Conservation (phyloP, 495 filamentous ascomycete genomes). For the Aspergillus olivimuriae region DNA sequence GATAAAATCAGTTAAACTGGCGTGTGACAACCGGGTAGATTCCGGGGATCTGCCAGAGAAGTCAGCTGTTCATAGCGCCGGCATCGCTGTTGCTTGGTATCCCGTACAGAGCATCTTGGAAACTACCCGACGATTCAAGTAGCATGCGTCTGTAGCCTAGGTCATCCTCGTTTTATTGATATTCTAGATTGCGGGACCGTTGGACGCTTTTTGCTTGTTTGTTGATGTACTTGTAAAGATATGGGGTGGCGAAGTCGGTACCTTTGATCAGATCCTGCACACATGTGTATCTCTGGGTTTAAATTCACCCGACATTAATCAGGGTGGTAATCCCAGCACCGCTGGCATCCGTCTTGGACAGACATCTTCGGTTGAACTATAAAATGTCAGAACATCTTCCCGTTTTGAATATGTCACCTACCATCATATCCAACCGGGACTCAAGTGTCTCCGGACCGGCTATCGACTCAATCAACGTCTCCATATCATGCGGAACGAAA, state of each 20-base stretch:
- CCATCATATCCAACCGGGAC: slow-evolving; percentile 45
- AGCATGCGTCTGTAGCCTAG: not conserved
- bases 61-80: slow-evolving; percentile 64
- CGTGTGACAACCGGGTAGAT: slow-evolving; percentile 59
- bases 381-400: not conserved
- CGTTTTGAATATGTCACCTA: slow-evolving; percentile 4
- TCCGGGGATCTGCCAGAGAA: slow-evolving; percentile 66
- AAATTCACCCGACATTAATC: slow-evolving; percentile 44
- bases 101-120: slow-evolving; percentile 39
- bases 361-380: slow-evolving; percentile 31
- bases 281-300: too few relatives aligned
- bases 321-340: slow-evolving; percentile 33
- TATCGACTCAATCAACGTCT: slow-evolving; percentile 50
- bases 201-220: slow-evolving; percentile 53
- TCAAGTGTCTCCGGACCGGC: slow-evolving; percentile 53
- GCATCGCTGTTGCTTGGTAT: slow-evolving; percentile 65
- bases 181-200: slow-evolving; percentile 46
- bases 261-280: too few relatives aligned
- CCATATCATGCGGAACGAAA: slow-evolving; percentile 62
- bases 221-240: slow-evolving; percentile 63
- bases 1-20: slow-evolving; percentile 58
- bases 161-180: slow-evolving; percentile 43
- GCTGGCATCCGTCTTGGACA: slow-evolving; percentile 25
- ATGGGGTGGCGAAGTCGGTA: slow-evolving; percentile 59
- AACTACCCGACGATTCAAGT: slow-evolving; percentile 10